Conservation (phyloP, 164 flowering plant species). For the Santalum album region DNA sequence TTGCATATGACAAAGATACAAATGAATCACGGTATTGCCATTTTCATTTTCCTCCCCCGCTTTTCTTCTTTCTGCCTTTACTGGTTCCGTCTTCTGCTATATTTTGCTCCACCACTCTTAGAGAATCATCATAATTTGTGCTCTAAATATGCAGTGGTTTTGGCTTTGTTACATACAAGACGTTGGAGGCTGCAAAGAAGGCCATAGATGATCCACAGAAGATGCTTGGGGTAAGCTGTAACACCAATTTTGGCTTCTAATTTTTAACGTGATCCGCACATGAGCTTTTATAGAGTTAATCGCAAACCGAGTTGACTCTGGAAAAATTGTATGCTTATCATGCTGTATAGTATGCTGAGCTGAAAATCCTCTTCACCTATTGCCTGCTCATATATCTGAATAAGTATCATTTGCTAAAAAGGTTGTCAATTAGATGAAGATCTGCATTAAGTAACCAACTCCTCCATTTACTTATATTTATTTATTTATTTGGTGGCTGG, state of each 20-base stretch:
- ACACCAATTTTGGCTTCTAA: not conserved
- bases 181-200: slow-evolving; percentile 56
- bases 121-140: not conserved
- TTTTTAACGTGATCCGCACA: not conserved
- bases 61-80: not conserved
- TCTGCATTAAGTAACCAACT: too few species aligned
- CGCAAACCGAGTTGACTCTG: not conserved
- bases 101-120: not conserved
- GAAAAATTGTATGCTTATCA: not conserved
- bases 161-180: slow-evolving; percentile 68
- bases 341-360: not conserved
- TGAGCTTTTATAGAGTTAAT: not conserved
- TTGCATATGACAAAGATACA: slow-evolving; percentile 72
- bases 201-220: slow-evolving; percentile 69
- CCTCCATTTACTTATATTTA: too few species aligned
- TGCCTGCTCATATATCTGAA: too few species aligned
- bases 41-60: not conserved
- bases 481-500: too few species aligned
- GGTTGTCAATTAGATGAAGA: too few species aligned
- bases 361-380: not conserved
- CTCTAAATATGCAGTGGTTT: slow-evolving; percentile 38
- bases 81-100: not conserved
- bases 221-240: slow-evolving; percentile 43
- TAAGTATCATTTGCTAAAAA: too few species aligned
- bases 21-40: slow-evolving; percentile 52